Conservation (phyloP, 805 yeast species). For the Saccharomycodes ludwigii region DNA sequence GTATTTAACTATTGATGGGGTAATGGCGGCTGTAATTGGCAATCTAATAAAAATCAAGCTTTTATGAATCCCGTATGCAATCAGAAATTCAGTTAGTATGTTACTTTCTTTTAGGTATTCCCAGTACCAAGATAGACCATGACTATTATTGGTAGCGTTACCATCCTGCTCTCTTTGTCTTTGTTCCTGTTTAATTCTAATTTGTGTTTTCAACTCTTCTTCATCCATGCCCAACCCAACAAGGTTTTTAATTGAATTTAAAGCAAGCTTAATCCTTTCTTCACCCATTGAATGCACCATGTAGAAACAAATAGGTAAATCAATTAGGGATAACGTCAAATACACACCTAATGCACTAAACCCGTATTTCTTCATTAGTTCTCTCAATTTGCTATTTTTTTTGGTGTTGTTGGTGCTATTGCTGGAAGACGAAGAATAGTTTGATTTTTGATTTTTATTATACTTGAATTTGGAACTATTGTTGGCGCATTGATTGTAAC, state of each 20-base stretch:
- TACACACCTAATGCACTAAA: slow-evolving; percentile 84
- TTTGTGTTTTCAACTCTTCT: slow-evolving; percentile 24
- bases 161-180: slow-evolving; percentile 12
- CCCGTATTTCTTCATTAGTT: slow-evolving; percentile 74
- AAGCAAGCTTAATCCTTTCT: slow-evolving; percentile 59
- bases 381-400: slow-evolving; percentile 27
- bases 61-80: slow-evolving; percentile 92
- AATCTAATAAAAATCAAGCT: slow-evolving; percentile 70
- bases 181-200: slow-evolving; percentile 19
- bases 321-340: slow-evolving; percentile 53
- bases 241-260: slow-evolving; percentile 43
- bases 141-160: slow-evolving; percentile 10
- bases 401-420: too few species aligned
- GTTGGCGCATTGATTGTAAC: too few species aligned
- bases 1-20: slow-evolving; percentile 61
- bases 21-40: slow-evolving; percentile 84
- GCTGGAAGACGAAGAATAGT: too few species aligned
- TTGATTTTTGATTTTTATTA: too few species aligned
- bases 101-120: slow-evolving; percentile 23
- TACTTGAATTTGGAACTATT: too few species aligned
- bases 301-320: slow-evolving; percentile 71
- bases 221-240: slow-evolving; percentile 51
- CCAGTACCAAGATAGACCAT: slow-evolving; percentile 19
- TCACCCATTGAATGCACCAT: slow-evolving; percentile 81
- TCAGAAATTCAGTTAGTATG: slow-evolving; percentile 69